phyloP scores from a whole-genome alignment of 2,329 filamentous ascomycete genomes.

The Ceratocystis cubensis region DNA sequence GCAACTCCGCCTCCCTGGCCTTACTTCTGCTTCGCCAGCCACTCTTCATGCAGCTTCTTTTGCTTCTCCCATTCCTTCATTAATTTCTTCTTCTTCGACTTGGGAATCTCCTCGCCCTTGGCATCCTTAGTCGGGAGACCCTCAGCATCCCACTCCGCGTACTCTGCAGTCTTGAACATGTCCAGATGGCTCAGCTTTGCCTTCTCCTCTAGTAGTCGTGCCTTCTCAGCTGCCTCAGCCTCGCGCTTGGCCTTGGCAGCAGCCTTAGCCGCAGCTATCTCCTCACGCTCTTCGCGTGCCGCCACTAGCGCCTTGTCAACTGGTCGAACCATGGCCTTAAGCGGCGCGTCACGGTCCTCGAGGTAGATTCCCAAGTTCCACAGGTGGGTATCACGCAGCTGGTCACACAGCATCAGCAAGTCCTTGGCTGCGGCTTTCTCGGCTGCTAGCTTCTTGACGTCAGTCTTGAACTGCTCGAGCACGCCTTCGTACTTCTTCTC shows the following conservation, averaged over 20 bases:
- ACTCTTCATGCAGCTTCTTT: constrained; percentile 70
- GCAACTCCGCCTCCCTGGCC: neutral
- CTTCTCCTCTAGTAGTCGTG: constrained; percentile 33
- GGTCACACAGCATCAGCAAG: constrained; percentile 64
- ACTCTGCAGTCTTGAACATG: constrained; percentile 49
- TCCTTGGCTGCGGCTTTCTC: constrained; percentile 44
- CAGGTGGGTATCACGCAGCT: constrained; percentile 66
- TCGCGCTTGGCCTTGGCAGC: constrained; percentile 40
- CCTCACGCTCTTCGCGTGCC: constrained; percentile 46
- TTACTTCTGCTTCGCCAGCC: constrained; percentile 18
- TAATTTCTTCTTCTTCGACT: constrained; percentile 68
- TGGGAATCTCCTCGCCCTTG: constrained; percentile 67
- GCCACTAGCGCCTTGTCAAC: constrained; percentile 45
- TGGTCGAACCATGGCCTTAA: constrained; percentile 61
- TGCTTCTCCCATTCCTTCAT: constrained; percentile 84
- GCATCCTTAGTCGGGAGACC: constrained; percentile 67
- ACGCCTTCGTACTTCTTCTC: constrained; percentile 27
- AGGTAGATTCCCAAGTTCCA: constrained; percentile 77
- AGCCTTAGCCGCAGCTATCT: constrained; percentile 43
- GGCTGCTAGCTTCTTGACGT: constrained; percentile 41
- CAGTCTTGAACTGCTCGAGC: constrained; percentile 43
- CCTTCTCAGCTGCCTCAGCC: constrained; percentile 41
- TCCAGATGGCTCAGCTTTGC: constrained; percentile 43
- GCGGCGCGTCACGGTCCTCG: constrained; percentile 59
- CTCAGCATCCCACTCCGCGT: constrained; percentile 67